Conservation (phyloP, 805 yeast species). For the Maudiozyma bulderi region DNA sequence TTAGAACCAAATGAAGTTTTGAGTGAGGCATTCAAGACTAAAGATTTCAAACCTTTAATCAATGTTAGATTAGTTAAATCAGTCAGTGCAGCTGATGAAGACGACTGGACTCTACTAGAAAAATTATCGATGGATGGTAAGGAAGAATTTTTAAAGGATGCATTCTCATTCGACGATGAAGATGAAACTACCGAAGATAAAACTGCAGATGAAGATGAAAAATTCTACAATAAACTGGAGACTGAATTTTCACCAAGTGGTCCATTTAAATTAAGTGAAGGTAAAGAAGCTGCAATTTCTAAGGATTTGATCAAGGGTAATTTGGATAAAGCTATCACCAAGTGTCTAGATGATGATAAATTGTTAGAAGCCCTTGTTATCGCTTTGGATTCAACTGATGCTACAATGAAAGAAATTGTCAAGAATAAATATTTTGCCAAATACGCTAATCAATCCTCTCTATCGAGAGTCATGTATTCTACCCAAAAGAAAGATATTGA, state of each 20-base stretch:
- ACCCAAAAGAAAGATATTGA: conserved; percentile 44
- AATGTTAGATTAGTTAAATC: conserved; percentile 40
- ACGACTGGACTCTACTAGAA: conserved; percentile 60
- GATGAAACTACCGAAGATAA: conserved; percentile 15
- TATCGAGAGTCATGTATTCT: conserved; percentile 68
- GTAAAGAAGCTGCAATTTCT: conserved; percentile 37
- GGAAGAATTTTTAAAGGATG: conserved; percentile 38
- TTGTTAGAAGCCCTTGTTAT: conserved; percentile 74
- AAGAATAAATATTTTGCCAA: conserved; percentile 60
- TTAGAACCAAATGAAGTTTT: conserved; percentile 34
- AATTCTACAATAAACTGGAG: conserved; percentile 31
- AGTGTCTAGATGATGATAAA: conserved; percentile 52
- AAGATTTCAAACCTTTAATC: conserved; percentile 46
- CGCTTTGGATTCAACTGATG: conserved; percentile 58
- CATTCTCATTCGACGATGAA: conserved; percentile 32
- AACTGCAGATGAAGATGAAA: conserved; percentile 24
- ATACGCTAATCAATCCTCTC: conserved; percentile 37
- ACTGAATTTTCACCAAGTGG: conserved; percentile 42
- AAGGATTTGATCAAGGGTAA: conserved; percentile 52
- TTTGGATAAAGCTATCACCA: conserved; percentile 54
- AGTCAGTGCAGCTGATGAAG: conserved; percentile 33
- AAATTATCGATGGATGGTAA: conserved; percentile 44
- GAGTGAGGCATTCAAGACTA: conserved; percentile 45
- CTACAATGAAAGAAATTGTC: conserved; percentile 52
- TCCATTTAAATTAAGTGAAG: conserved; percentile 38